phyloP scores from a whole-genome alignment of 2,329 filamentous ascomycete genomes.

The Pseudocercospora pini-densiflorae region DNA sequence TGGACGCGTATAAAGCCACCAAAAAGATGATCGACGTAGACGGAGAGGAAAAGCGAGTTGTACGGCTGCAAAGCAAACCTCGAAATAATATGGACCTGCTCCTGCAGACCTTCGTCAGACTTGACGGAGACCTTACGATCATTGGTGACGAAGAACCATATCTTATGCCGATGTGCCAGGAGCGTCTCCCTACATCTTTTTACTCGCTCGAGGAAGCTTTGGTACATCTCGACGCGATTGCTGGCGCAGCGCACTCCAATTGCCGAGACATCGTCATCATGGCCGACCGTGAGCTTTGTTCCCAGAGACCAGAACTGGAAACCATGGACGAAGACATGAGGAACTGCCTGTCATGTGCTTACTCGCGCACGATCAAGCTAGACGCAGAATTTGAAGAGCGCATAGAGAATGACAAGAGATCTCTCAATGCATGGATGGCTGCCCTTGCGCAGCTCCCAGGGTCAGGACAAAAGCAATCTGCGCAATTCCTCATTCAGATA shows the following conservation, averaged over 20 bases:
- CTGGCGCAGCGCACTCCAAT: constrained; percentile 18
- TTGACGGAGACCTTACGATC: constrained; percentile 27
- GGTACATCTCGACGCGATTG: constrained; percentile 26
- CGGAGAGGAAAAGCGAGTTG: constrained; percentile 19
- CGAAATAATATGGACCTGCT: constrained; percentile 24
- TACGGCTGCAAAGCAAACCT: constrained; percentile 16
- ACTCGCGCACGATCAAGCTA: constrained; percentile 18
- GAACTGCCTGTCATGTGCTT: constrained; percentile 25
- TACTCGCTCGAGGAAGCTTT: constrained; percentile 23
- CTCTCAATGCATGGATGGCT: constrained; percentile 24
- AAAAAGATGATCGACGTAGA: constrained; percentile 12
- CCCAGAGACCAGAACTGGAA: constrained; percentile 15
- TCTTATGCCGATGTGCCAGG: constrained; percentile 21
- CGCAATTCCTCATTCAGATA: constrained; percentile 22
- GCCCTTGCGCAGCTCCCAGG: constrained; percentile 16
- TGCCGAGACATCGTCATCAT: constrained; percentile 24
- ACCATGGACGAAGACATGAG: constrained; percentile 24
- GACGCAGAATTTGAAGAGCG: constrained; percentile 6
- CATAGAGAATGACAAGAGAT: constrained; percentile 20
- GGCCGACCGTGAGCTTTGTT: constrained; percentile 16
- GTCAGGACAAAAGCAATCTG: constrained; percentile 10
- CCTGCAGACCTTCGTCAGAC: constrained; percentile 23
- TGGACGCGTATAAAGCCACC: constrained; percentile 9
- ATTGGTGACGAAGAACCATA: constrained; percentile 26
- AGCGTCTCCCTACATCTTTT: constrained; percentile 23